Percentiles rank a stretch among this genome's conserved stretches.
Evolutionary conservation across 306 rosid genomes (phyloP).

Genomic region (Prunus fruticosa): DNA sequence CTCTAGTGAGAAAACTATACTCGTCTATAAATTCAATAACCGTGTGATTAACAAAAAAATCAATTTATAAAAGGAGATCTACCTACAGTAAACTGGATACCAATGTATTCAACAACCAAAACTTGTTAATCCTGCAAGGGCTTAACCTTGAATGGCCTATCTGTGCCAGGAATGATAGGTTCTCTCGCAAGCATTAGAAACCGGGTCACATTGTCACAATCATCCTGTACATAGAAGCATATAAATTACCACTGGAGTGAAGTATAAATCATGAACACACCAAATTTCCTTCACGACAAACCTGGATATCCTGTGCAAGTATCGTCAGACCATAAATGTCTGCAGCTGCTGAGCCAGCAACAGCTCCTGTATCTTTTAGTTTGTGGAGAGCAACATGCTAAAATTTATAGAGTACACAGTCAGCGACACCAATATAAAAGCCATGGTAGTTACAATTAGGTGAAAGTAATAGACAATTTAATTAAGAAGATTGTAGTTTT

Average conservation of each 20-base stretch:
- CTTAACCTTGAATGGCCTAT: constrained; percentile 83
- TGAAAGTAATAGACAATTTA: neutral
- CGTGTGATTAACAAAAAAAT: neutral
- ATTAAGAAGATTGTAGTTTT: neutral
- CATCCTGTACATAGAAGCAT: constrained; percentile 66
- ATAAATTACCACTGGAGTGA: constrained; percentile 16
- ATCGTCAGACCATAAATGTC: constrained; percentile 70
- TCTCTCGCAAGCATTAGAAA: constrained; percentile 90
- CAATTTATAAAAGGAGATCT: constrained; percentile 8
- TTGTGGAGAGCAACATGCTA: constrained; percentile 73
- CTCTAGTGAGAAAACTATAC: constrained; percentile 94
- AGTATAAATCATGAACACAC: constrained; percentile 9
- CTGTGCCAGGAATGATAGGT: constrained; percentile 91
- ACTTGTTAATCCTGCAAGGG: constrained; percentile 6
- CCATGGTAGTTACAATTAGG: neutral
- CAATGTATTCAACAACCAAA: neutral
- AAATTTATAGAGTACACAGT: constrained; percentile 29
- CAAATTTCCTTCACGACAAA: constrained; percentile 20
- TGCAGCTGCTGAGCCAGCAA: constrained; percentile 87
- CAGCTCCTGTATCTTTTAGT: constrained; percentile 84
- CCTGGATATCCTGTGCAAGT: constrained; percentile 94
- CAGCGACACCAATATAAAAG: constrained; percentile 30
- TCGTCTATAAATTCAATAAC: constrained; percentile 56
- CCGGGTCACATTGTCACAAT: constrained; percentile 81
- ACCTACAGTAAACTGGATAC: constrained; percentile 6